Evolutionary conservation across 1,284 basidiomycete species (phyloP), one percentile per base, ranked within the genome.

Genomic region (Rhizopogon parksii): DNA sequence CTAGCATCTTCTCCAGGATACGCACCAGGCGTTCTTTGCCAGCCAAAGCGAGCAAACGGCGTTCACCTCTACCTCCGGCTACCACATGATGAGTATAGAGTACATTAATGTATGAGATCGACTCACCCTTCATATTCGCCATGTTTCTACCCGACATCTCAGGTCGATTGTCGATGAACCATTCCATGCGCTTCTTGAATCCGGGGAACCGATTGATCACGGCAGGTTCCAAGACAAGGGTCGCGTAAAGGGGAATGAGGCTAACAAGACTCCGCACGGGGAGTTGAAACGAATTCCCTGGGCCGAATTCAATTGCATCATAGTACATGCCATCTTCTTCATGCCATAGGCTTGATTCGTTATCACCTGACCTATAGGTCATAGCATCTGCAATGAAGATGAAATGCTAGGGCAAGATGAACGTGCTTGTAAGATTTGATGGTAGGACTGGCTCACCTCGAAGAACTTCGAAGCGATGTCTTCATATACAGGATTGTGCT

Each of bases 381-480:
- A 99, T 98, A 9, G 95, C 95, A 66, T 97, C 94, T 14, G 95
- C 82, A 53, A 97, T 97, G 75, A 92, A 94, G 59, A 96, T 85
- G 70, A 96, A 96, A 68, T 95, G 92, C 84, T 95, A 54, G 19
- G 46, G 36, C 40, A 12, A 17, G 24, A 50, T 11, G 34, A 54
- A 35, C 56, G 47, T 50, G 27, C 19, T 24, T 51, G 17, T n/a
- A 9, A 8, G 6, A 40, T 25, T 3, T 32, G 36, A 21, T 11
- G 30, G 36, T 24, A 32, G 3, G 6, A 24, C 12, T 47, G 15
- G 63, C 71, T 50, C 61, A 89, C 88, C 82, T 91, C 92, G 56
- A 95, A 95, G 69, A 95, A 95, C 67, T 99, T 98, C 54, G 93
- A 96, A n/a, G 95, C 95, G 57, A 99, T 99, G 68, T 99, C 95